Conservation (phyloP, 176 grass and related monocot species). For the Hordeum marinum region DNA sequence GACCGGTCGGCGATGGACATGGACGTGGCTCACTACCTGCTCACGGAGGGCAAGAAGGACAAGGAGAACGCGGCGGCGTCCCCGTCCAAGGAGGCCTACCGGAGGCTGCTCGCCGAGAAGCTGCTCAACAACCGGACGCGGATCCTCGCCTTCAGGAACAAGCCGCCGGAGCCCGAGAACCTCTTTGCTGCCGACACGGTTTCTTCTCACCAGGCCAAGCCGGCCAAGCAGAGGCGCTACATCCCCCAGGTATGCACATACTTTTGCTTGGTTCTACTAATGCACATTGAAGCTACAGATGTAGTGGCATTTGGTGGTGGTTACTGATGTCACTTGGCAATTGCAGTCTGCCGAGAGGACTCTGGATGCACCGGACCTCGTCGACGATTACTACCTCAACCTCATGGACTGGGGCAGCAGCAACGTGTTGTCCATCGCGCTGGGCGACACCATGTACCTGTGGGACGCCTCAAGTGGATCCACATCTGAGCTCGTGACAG, state of each 20-base stretch:
- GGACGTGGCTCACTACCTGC: constrained; percentile 62
- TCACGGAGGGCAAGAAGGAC: constrained; percentile 17
- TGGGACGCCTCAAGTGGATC: no score
- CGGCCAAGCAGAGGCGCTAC: constrained; percentile 46
- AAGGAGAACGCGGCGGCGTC: constrained; percentile 5
- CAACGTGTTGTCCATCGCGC: no score
- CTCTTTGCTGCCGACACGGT: constrained; percentile 7
- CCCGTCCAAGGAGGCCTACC: constrained; percentile 55
- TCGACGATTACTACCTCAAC: no score
- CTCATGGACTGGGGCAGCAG: no score
- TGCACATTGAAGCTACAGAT: background rate
- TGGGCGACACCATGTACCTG: no score
- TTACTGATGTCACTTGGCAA: background rate
- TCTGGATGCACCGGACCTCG: no score
- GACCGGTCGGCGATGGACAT: constrained; percentile 59
- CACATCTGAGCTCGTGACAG: no score
- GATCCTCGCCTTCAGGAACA: constrained; percentile 69
- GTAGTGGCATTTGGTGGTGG: background rate
- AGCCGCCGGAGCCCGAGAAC: constrained; percentile 49
- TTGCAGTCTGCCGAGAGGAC: no score
- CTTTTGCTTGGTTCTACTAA: background rate
- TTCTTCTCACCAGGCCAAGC: constrained; percentile 39
- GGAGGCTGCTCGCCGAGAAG: constrained; percentile 66
- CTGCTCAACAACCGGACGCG: constrained; percentile 61
- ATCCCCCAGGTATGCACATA: constrained; percentile 48